These are phyloP conservation scores for Geranium brycei DNA, from an alignment of 345 rosid genomes.

Conservation along the genomic window DNA sequence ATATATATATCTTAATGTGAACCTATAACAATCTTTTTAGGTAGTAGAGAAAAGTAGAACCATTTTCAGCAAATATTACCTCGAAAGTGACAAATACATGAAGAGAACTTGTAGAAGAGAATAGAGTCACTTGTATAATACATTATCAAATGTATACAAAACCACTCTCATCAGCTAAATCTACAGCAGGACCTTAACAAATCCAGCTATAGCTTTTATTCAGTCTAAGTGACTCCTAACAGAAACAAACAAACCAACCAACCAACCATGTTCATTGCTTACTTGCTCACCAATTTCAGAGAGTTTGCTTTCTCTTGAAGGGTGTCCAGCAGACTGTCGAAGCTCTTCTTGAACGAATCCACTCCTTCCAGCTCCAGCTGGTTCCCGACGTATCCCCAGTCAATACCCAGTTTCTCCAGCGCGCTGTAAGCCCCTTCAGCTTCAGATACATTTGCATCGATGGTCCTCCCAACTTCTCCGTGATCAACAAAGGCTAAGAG, in stretches of 20 bases:
- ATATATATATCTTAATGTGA: no score
- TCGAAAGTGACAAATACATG: no score
- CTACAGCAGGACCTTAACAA: no score
- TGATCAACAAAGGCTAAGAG: slow-evolving; percentile 82
- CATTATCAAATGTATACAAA: no score
- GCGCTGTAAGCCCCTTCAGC: slow-evolving; percentile 95
- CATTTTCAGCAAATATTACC: no score
- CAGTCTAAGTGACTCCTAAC: slow-evolving; percentile 3
- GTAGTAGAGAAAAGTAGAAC: no score
- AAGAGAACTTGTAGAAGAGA: no score
- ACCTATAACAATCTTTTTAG: no score
- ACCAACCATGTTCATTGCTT: slow-evolving; percentile 8
- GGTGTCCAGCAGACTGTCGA: slow-evolving; percentile 82
- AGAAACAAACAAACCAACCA: background rate
- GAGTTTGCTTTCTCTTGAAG: slow-evolving; percentile 94
- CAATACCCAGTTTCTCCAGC: slow-evolving; percentile 86
- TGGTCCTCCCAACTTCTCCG: slow-evolving; percentile 72
- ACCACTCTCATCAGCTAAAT: no score
- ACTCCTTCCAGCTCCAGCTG: slow-evolving; percentile 93
- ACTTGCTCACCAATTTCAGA: slow-evolving; percentile 58
- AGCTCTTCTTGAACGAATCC: slow-evolving; percentile 84
- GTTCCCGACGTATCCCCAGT: slow-evolving; percentile 66
- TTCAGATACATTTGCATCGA: slow-evolving; percentile 75
- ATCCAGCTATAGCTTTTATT: slow-evolving; percentile 20
- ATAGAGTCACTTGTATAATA: no score